phyloP scores from a whole-genome alignment of 1,284 basidiomycete genomes.

The Papiliotrema flavescens region DNA sequence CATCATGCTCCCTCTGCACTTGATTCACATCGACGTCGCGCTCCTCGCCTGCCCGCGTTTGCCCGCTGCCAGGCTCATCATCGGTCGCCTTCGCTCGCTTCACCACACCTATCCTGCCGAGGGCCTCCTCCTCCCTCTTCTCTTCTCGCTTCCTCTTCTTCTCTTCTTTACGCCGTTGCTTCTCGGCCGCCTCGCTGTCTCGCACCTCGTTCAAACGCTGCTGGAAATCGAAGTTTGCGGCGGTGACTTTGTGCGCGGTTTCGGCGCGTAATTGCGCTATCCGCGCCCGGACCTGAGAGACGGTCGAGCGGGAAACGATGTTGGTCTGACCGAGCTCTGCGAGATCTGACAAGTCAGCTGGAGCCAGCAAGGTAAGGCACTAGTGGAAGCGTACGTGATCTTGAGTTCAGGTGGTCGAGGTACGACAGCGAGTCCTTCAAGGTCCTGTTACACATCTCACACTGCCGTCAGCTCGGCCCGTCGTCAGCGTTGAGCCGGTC shows the following conservation, averaged over 20 bases:
- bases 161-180: constrained; percentile 61
- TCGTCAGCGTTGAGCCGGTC: constrained; percentile 27
- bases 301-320: constrained; percentile 79
- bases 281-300: constrained; percentile 84
- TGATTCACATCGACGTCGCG: constrained; percentile 9
- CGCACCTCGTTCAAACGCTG: constrained; percentile 78
- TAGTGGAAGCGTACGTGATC: constrained; percentile 67
- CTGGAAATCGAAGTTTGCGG: constrained; percentile 91
- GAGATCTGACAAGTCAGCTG: constrained; percentile 9
- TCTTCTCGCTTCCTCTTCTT: constrained; percentile 47
- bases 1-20: constrained; percentile 41
- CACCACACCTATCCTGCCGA: constrained; percentile 21
- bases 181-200: constrained; percentile 51
- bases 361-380: neutral
- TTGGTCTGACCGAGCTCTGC: constrained; percentile 91
- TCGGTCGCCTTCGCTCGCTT: constrained; percentile 1
- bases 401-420: constrained; percentile 92
- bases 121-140: constrained; percentile 26
- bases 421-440: constrained; percentile 92
- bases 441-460: constrained; percentile 81
- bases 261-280: constrained; percentile 84
- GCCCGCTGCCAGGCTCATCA: constrained; percentile 5
- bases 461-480: constrained; percentile 52
- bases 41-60: constrained; percentile 4
- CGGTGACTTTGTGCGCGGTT: constrained; percentile 70